Conservation (phyloP, 257 asterid genomes). For the Perilla frutescens region DNA sequence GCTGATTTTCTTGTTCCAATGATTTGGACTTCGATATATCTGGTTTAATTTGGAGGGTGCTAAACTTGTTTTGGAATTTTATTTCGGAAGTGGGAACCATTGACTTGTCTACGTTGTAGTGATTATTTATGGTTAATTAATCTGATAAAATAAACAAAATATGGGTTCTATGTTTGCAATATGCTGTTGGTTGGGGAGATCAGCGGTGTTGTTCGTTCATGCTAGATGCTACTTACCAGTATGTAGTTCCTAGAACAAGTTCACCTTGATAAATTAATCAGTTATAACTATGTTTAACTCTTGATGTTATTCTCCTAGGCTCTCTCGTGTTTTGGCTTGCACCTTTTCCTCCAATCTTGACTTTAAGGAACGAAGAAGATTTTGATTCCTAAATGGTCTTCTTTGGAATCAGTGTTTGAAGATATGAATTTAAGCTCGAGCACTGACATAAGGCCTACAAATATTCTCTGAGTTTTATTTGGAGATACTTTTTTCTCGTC, state of each 20-base stretch:
- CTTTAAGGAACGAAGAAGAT: background rate
- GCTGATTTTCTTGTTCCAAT: background rate
- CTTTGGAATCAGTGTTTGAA: background rate
- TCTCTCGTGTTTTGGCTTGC: too few species aligned
- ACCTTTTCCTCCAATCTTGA: background rate
- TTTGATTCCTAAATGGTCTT: background rate
- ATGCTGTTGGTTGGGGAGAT: background rate
- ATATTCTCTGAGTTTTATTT: background rate
- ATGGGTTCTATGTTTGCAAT: background rate
- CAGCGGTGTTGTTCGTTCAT: background rate
- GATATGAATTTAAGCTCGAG: constrained; percentile 1
- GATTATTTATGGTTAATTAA: background rate
- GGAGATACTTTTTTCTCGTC: background rate
- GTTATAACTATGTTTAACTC: background rate
- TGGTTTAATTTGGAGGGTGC: constrained; percentile 7
- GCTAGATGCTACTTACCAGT: background rate
- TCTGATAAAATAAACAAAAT: background rate
- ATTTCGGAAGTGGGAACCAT: background rate
- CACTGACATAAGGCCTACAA: background rate
- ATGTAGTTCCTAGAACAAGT: too few species aligned
- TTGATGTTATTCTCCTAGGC: background rate
- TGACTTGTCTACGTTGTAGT: background rate
- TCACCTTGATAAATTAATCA: background rate
- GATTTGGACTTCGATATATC: background rate
- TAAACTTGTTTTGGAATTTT: background rate